Conservation (phyloP, 345 rosid species). For the Pistacia atlantica region DNA sequence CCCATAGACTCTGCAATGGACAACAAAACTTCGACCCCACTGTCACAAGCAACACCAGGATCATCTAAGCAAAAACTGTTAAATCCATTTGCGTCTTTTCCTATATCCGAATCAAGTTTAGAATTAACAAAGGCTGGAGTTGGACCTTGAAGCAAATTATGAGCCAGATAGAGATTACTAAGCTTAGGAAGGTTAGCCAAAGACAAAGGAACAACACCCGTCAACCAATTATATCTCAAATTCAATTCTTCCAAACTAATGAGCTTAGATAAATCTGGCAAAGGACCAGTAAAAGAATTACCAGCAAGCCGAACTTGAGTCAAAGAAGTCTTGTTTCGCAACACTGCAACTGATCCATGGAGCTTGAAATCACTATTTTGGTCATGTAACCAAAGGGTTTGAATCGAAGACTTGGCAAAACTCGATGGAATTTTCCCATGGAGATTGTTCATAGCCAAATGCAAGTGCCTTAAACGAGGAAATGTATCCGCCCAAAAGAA, state of each 20-base stretch:
- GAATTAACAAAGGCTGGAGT: conserved; percentile 31
- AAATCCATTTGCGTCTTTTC: background rate
- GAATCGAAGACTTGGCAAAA: conserved; percentile 34
- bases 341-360: conserved; percentile 54
- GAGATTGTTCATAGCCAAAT: conserved; percentile 48
- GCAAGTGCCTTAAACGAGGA: conserved; percentile 38
- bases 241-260: conserved; percentile 37
- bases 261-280: conserved; percentile 61
- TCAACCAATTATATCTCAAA: conserved; percentile 63
- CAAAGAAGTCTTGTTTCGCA: conserved; percentile 58
- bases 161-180: conserved; percentile 41
- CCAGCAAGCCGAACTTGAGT: conserved; percentile 58
- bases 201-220: conserved; percentile 67
- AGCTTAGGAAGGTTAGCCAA: conserved; percentile 39
- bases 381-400: conserved; percentile 57
- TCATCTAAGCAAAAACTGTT: conserved; percentile 37
- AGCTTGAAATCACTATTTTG: conserved; percentile 35
- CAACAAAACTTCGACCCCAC: conserved; percentile 30
- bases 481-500: conserved; percentile 41
- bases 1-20: conserved; percentile 36
- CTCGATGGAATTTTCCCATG: conserved; percentile 53
- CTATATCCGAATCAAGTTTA: conserved; percentile 25
- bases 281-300: conserved; percentile 66
- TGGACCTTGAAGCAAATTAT: conserved; percentile 52
- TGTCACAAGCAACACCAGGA: too few species aligned